Evolutionary conservation across 306 rosid species (phyloP), one percentile per base, ranked within the genome.

Genomic region (Inga leiocalycina): DNA sequence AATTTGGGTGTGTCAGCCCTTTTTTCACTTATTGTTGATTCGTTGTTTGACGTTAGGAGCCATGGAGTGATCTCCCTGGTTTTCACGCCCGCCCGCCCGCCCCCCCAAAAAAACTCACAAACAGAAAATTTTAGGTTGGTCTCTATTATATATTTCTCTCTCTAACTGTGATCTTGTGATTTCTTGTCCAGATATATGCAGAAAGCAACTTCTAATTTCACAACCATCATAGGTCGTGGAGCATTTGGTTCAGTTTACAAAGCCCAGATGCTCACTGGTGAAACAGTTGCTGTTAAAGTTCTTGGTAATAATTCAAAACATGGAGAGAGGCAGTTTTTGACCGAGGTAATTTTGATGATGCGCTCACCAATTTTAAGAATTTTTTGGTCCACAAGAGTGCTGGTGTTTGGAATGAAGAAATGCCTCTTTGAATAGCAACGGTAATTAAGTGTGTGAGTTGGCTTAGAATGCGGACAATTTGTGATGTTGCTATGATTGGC

Each of bases 161-260:
- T 72, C 5, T 46, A 49, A 52, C 75, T 75, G 11, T 74, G 41
- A 61, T 84, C 65, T 71, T 35, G 69, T 76, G 85, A 41, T 17
- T 75, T 61, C 61, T 59, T 83, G 81, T 74, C 46, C 87, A 96
- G 99, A 92, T 91, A 91, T 77, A 83, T 96, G 84, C 95, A 91
- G 77, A 93, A 89, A 78, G 99, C 90, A 73, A 93, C 99, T 39
- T 91, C 84, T 79, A 91, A 96, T 86, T 96, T 96, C 86, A 93
- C 97, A 49, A 95, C 96, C 62, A 83, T 89, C 78, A 93, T 95
- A 83, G 99, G 99, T 80, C 93, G 93, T 82, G 99, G 99, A 62
- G 98, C 99, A 10, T 95, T 93, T 82, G 99, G 99, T 81, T 90
- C 98, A 81, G 98, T 95, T 88, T 95, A 95, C 89, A 93, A 88